Conservation (phyloP, 1,139 yeast genomes). For the Entelexis paramagnoliae region DNA sequence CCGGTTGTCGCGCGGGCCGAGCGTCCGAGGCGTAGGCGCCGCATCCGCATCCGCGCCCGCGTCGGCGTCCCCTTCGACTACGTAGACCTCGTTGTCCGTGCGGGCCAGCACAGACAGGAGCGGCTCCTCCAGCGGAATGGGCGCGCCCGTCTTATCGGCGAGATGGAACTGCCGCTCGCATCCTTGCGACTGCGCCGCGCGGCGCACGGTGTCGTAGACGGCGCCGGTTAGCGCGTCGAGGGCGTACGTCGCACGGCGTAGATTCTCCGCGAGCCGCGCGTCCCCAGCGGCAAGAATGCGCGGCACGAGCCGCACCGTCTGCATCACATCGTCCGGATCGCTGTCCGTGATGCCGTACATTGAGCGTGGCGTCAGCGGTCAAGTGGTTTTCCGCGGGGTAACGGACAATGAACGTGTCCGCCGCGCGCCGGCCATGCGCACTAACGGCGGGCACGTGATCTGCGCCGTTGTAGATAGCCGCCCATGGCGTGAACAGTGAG, state of each 20-base stretch:
- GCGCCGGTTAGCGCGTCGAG: too few relatives aligned
- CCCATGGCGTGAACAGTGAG: too few relatives aligned
- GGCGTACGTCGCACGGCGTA: neutral
- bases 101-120: neutral
- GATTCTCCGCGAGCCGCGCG: neutral
- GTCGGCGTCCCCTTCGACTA: neutral
- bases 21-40: too few relatives aligned
- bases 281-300: neutral
- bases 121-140: neutral
- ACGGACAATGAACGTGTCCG: too few relatives aligned
- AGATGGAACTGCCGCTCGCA: neutral
- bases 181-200: neutral
- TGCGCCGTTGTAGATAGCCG: too few relatives aligned
- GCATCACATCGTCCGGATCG: neutral
- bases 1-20: neutral
- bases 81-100: neutral
- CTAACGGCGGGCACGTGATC: too few relatives aligned
- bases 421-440: too few relatives aligned
- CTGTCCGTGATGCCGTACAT: slow-evolving; percentile 1
- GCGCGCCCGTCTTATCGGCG: neutral
- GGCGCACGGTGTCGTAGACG: too few relatives aligned
- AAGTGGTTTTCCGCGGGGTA: too few relatives aligned
- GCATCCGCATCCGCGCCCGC: too few relatives aligned
- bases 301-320: neutral
- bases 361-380: neutral